Evolutionary conservation across 371 early-diverging fungal species (phyloP), one percentile per base, ranked within the genome.

Genomic region (Haplosporangium sp.): DNA sequence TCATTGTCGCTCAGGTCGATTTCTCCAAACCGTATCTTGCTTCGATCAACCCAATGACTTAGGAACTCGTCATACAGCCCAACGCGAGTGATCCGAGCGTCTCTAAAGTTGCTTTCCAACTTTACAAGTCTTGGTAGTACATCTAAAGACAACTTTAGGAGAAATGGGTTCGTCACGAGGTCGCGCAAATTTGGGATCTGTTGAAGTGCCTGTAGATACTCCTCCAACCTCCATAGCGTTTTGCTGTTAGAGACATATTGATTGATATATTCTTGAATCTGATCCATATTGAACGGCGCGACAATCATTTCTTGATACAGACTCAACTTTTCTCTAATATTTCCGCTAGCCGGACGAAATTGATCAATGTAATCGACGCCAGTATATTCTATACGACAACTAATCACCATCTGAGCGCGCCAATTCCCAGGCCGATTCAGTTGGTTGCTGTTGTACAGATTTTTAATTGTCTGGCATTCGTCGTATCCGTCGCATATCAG

Each of bases 41-140:
- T 52, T 13, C 53, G 48, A 10, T 52, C 42, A 27, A 61, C 27
- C 53, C 60, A 59, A 1, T 55, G 62, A 13, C 55, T 37, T 3
- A 69, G 20, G n/a, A 56, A 69, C 39, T 50, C 2, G 39, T 70
- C 71, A 50, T 70, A 70, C 4, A 70, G 59, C 27, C 3, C 48
- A 5, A 70, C 59, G 2, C 64, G 63, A 5, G 71, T 58, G 19
- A 64, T 15, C 6, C 20, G n/a, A n/a, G 44, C 15, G 5, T 15
- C 7, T 39, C 61, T 39, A 11, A 69, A 57, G 1, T 61, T 37
- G 7, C 20, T 19, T 5, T n/a, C 3, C 4, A 35, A 10, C 5
- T 7, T 11, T 2, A 8, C 17, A 13, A 27, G 20, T 4, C 20
- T 40, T 8, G 71, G 64, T 37, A 70, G 58, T 4, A 52, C 60